These are phyloP conservation scores for Candida dendrica DNA, from an alignment of 805 yeast species.

Conservation along the genomic window DNA sequence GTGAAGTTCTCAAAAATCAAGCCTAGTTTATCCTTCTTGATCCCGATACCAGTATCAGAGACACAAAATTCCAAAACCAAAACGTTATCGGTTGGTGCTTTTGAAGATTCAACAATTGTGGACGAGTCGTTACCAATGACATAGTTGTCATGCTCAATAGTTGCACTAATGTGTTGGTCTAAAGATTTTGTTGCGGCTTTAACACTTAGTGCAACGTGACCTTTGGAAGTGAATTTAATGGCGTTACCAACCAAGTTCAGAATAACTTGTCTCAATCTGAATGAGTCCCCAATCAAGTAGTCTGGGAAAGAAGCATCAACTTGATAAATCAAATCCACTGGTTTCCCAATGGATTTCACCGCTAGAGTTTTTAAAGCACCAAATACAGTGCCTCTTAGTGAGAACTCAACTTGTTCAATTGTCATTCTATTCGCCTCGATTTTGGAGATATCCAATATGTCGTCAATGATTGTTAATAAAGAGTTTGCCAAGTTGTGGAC, in stretches of 20 bases:
- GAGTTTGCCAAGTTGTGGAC: conserved; percentile 81
- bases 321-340: conserved; percentile 65
- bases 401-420: conserved; percentile 75
- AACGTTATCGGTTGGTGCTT: conserved; percentile 23
- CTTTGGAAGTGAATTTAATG: conserved; percentile 70
- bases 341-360: conserved; percentile 78
- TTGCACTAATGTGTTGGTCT: conserved; percentile 35
- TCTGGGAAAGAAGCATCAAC: conserved; percentile 82
- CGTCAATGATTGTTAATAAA: conserved; percentile 73
- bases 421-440: conserved; percentile 88
- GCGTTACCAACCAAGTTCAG: conserved; percentile 80
- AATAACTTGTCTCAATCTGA: conserved; percentile 74
- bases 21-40: conserved; percentile 76
- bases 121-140: conserved; percentile 20
- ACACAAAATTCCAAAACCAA: conserved; percentile 73
- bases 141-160: conserved; percentile 18
- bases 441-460: conserved; percentile 78
- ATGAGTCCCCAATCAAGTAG: conserved; percentile 74
- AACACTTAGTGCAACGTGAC: conserved; percentile 68
- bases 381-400: conserved; percentile 73
- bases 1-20: conserved; percentile 85
- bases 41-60: conserved; percentile 87
- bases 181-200: conserved; percentile 34
- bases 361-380: conserved; percentile 82
- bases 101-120: conserved; percentile 5